Evolutionary conservation across 2,329 filamentous ascomycete species (phyloP), one percentile per base, ranked within the genome.

Genomic region (Pestalotiopsis fici): DNA sequence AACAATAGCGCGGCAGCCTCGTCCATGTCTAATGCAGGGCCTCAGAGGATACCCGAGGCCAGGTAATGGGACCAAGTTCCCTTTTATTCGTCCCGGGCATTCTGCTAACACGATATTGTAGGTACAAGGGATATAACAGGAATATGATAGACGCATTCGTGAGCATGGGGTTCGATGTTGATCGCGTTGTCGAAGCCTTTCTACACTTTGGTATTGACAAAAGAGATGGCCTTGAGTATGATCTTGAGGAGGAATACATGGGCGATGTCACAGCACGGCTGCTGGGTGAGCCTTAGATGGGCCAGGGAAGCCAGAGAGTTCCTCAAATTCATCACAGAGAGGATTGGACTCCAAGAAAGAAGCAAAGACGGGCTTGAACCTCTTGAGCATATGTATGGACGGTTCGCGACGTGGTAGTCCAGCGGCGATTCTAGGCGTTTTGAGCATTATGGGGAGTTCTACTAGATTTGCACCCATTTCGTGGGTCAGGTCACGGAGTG

Each of bases 91-190:
- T 57, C 13, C 27, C 27, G 23, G 6, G 25, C 23, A 37, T 13
- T 4, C 12, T 50, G n/a, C 61, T 59, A 61, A 61, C 35, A 25
- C 23, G 23, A 28, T 23, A 27, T 23, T 50, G 18, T 72, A 95
- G 92, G 69, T 98, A 97, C 76, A 88, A 91, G 71, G 95, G 96
- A 2, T 98, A 97, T 80, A 95, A 94, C 80, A 92, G 91, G 75
- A 87, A 91, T 37, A 85, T 98, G 54, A 88, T 98, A 71, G 90
- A 96, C 74, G 88, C 91, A 4, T 98, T 98, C 73, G 89, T 93
- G 18, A 88, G 85, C 73, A 98, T 98, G 95, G 95, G 95, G 12
- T 98, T 98, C 74, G 90, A 94, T 66, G 87, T 97, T 2, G 92
- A 95, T 61, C 86, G 88, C n/a, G 94, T 98, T 1, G 94, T 98